Base-by-base conservation (phyloP, 345 rosid species). In the Aurinia saxatilis region DNA sequence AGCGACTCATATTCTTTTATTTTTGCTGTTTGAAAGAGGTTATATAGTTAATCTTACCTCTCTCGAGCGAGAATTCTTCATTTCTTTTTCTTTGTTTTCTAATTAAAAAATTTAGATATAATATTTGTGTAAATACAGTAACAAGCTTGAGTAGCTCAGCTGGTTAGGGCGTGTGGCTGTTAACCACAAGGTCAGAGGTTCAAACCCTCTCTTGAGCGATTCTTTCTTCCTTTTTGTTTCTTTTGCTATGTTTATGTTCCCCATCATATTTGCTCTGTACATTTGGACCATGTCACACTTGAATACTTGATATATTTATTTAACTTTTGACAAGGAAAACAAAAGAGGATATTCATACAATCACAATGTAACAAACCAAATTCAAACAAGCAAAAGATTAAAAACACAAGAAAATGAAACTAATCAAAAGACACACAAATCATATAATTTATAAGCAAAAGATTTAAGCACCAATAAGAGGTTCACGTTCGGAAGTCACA, bases 131-230 rank as follows among this genome's bases (percentile, higher is more conserved):
- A n/a, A n/a, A n/a, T n/a, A n/a, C n/a, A n/a, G 5, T 4, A 29
- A 2, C 0, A 41, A n/a, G 61, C 35, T 41, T 4, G 25, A 42
- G 61, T 53, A 65, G 53, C 69, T 42, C 61, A 65, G 84, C 63
- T 76, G 91, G 86, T 57, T 83, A 83, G 83, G 76, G 79, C 81
- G 82, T 83, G 82, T 77, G 80, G 84, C 81, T 78, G 78, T 74
- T 76, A 80, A 80, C 86, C 82, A 79, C 83, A 87, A 80, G 83
- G 84, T 79, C 80, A 81, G 76, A 79, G 84, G 84, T 87, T 87
- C 85, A 47, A 80, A 37, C 81, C 82, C 80, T 82, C 75, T 81
- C 40, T 85, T 42, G 29, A 63, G 67, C 73, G 68, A 7, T 10
- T n/a, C 23, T 19, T 4, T 21, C 4, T 21, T 21, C 25, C 25